Conservation (phyloP, 2,329 filamentous ascomycete genomes). For the Monilinia aucupariae region DNA sequence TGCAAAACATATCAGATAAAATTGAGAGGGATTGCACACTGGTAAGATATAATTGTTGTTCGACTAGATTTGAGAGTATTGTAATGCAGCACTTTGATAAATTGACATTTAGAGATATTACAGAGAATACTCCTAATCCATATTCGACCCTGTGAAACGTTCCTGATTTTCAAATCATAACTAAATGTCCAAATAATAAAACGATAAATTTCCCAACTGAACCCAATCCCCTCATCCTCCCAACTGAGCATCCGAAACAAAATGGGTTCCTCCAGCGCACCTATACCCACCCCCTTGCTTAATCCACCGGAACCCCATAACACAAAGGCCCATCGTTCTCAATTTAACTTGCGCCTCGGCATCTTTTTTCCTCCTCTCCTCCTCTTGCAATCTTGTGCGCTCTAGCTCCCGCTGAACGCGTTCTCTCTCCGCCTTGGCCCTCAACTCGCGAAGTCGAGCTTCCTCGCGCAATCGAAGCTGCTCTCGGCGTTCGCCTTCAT, state of each 20-base stretch:
- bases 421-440: slow-evolving; percentile 31
- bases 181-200: neutral
- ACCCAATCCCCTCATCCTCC: slow-evolving; percentile 1
- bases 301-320: slow-evolving; percentile 55
- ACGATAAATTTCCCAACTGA: neutral
- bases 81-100: no score
- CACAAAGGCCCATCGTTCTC: slow-evolving; percentile 49
- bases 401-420: slow-evolving; percentile 36
- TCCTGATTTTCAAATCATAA: no score
- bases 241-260: slow-evolving; percentile 39
- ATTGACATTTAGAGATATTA: no score
- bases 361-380: slow-evolving; percentile 39
- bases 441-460: slow-evolving; percentile 31
- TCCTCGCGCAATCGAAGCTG: slow-evolving; percentile 26
- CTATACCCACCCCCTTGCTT: slow-evolving; percentile 53
- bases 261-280: slow-evolving; percentile 59
- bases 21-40: no score
- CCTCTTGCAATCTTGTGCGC: slow-evolving; percentile 37
- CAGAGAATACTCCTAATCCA: no score
- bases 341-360: slow-evolving; percentile 44
- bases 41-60: no score
- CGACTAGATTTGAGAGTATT: no score
- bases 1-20: no score
- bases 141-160: no score
- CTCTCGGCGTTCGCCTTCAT: slow-evolving; percentile 14